Percentiles rank a stretch among this genome's conserved stretches.
These are phyloP conservation scores for Termitomyces sp. DNA, from an alignment of 768 basidiomycete species.

Conservation along the genomic window DNA sequence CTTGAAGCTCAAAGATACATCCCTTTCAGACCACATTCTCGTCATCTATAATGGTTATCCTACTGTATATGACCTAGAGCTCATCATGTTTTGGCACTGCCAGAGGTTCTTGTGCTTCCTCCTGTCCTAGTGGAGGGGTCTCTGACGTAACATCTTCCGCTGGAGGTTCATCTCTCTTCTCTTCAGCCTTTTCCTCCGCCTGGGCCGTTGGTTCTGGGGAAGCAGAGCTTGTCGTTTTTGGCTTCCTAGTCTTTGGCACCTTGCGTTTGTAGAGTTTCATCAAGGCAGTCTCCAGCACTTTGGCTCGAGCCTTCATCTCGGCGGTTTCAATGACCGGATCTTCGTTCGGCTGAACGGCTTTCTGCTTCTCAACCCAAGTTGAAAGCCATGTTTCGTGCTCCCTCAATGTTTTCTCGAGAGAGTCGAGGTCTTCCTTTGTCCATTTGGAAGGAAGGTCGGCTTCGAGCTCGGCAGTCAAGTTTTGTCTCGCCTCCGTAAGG, in stretches of 20 bases:
- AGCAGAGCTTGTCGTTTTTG: constrained; percentile 28
- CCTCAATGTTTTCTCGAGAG: constrained; percentile 67
- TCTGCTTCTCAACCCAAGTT: constrained; percentile 79
- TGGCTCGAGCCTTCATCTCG: constrained; percentile 83
- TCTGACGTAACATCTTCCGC: constrained; percentile 9
- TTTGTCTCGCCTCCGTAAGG: constrained; percentile 70
- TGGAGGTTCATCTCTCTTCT: constrained; percentile 2
- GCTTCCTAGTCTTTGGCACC: constrained; percentile 57
- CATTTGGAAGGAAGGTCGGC: constrained; percentile 68
- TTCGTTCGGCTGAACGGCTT: constrained; percentile 61
- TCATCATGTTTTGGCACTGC: constrained; percentile 10
- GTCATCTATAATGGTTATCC: neutral
- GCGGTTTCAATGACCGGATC: constrained; percentile 82
- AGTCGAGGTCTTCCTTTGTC: constrained; percentile 81
- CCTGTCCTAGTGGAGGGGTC: constrained; percentile 6
- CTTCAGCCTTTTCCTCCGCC: constrained; percentile 6
- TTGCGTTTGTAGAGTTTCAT: constrained; percentile 65
- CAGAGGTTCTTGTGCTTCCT: constrained; percentile 12
- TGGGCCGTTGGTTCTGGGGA: constrained; percentile 16
- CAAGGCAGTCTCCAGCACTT: constrained; percentile 70
- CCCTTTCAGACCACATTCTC: neutral
- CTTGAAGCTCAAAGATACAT: neutral
- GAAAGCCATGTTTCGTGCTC: constrained; percentile 84
- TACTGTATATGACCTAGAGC: constrained; percentile 5
- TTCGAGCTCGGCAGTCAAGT: constrained; percentile 61